A percentile compares a stretch with the other conserved stretches of the same genome.
These are phyloP conservation scores for Colletotrichum filicis DNA, from an alignment of 2,329 filamentous ascomycete species.

Conservation along the genomic window DNA sequence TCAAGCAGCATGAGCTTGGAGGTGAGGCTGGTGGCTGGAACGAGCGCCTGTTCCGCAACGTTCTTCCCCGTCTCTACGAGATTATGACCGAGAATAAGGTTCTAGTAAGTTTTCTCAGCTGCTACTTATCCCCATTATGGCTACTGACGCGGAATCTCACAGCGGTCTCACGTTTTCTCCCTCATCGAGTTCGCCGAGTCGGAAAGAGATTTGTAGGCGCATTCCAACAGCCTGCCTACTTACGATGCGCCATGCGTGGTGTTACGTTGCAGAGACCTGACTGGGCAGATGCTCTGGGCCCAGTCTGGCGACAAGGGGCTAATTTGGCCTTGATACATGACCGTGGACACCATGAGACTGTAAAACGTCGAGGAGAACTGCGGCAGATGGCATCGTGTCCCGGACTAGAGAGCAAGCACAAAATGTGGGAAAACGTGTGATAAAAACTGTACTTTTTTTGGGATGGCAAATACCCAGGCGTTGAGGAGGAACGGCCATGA, in stretches of 20 bases:
- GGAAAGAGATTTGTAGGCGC: constrained; percentile 17
- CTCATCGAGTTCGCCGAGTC: constrained; percentile 22
- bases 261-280: neutral
- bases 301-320: neutral
- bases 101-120: constrained; percentile 56
- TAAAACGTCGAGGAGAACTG: neutral
- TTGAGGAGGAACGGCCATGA: constrained; percentile 17
- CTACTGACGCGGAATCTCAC: neutral
- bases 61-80: constrained; percentile 73
- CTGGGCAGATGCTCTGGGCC: neutral
- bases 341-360: neutral
- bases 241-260: neutral
- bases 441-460: constrained; percentile 13
- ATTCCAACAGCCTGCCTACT: neutral
- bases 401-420: neutral
- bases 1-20: constrained; percentile 57
- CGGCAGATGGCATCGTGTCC: neutral
- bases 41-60: constrained; percentile 73
- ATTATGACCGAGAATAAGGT: constrained; percentile 76
- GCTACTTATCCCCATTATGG: neutral
- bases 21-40: constrained; percentile 71
- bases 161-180: constrained; percentile 28
- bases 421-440: neutral
- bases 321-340: neutral
- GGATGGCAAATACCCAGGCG: constrained; percentile 35